Evolutionary conservation across 192 early-diverging fungal genomes (phyloP).

Genomic region (Piromyces sp.): DNA sequence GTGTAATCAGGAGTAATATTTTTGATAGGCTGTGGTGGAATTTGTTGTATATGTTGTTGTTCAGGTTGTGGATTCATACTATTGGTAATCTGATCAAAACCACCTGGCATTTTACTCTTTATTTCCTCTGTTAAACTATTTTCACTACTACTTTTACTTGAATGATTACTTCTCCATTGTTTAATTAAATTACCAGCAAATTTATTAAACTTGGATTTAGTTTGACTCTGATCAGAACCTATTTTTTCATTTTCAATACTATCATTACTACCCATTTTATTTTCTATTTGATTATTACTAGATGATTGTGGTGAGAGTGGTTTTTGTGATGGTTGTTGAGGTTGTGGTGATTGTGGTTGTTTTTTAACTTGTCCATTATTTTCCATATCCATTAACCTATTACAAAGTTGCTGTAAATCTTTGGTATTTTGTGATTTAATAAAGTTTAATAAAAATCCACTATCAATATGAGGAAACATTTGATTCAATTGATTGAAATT

Average conservation of each 20-base stretch:
- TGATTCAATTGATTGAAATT: background rate
- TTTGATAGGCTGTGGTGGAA: background rate
- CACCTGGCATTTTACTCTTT: background rate
- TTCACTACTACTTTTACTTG: background rate
- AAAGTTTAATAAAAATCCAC: background rate
- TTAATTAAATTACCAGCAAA: background rate
- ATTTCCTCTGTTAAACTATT: background rate
- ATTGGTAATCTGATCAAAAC: background rate
- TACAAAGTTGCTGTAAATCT: background rate
- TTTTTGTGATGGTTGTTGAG: too few relatives aligned
- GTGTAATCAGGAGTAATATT: background rate
- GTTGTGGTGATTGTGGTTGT: background rate
- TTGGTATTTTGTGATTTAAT: background rate
- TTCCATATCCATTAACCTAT: background rate
- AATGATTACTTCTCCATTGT: background rate
- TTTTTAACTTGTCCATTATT: background rate
- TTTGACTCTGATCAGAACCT: background rate
- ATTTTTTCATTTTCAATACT: background rate
- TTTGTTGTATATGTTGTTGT: background rate
- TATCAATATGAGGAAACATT: background rate
- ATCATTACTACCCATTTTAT: background rate
- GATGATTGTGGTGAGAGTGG: background rate
- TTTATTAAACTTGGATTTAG: background rate
- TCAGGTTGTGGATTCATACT: background rate
- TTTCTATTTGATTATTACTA: background rate